These are phyloP conservation scores for Thalassiosira pacifica DNA, from an alignment of 352 stramenopile species.

Conservation along the genomic window DNA sequence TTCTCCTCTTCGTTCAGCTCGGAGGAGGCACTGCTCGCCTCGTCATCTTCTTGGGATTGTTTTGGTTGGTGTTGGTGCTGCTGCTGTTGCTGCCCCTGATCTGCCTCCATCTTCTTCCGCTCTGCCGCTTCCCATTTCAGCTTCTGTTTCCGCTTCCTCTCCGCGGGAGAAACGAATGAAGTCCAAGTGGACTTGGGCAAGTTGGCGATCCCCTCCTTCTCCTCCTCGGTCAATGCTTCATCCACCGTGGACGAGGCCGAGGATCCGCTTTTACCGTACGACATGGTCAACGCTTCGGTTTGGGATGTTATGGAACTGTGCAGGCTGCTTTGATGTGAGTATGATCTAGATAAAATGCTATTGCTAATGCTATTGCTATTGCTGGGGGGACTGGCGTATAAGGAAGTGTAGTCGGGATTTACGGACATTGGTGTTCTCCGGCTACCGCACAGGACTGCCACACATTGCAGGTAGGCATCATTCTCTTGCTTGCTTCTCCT, in stretches of 20 bases:
- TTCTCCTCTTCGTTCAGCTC: not conserved
- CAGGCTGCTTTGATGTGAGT: no score
- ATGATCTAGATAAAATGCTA: no score
- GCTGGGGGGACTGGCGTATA: no score
- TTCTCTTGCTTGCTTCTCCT: no score
- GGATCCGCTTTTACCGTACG: not conserved
- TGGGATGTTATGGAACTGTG: not conserved
- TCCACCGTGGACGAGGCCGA: not conserved
- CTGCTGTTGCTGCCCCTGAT: not conserved
- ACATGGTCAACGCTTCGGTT: not conserved
- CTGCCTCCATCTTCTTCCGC: not conserved
- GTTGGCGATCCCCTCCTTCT: constrained; percentile 19
- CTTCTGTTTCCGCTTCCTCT: constrained; percentile 5
- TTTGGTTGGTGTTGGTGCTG: not conserved
- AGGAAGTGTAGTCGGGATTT: no score
- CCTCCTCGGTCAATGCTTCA: constrained; percentile 23
- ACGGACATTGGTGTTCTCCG: no score
- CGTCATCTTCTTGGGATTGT: not conserved
- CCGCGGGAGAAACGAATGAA: constrained; percentile 20
- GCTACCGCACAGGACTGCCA: no score
- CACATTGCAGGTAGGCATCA: no score
- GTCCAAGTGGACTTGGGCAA: constrained; percentile 31
- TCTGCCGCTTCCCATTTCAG: constrained; percentile 10
- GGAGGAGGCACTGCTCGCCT: not conserved
- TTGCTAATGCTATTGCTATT: not conserved